Conservation (phyloP, 305 asterid species). For the Rubia tinctorum region DNA sequence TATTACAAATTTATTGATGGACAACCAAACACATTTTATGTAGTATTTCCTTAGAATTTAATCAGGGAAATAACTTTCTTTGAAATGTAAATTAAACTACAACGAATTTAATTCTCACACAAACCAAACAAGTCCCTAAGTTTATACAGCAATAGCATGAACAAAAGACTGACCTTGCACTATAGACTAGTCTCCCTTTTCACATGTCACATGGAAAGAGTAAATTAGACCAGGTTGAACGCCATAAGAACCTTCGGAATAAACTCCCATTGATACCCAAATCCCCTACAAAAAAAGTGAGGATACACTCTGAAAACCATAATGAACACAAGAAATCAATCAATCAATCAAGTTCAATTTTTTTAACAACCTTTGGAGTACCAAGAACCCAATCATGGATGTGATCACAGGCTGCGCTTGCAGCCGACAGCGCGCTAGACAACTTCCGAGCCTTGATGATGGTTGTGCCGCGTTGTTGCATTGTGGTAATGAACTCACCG, state of each 20-base stretch:
- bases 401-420: conserved; percentile 86
- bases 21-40: no score
- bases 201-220: conserved; percentile 81
- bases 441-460: conserved; percentile 74
- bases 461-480: conserved; percentile 72
- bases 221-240: conserved; percentile 70
- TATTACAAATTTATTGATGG: no score
- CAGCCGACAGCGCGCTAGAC: conserved; percentile 90
- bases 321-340: background rate
- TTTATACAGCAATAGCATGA: background rate
- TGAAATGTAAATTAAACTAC: no score
- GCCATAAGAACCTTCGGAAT: conserved; percentile 84
- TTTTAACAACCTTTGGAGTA: conserved; percentile 64
- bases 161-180: conserved; percentile 51
- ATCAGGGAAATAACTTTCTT: no score
- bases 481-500: conserved; percentile 53
- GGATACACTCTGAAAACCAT: background rate
- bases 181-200: conserved; percentile 83
- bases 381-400: conserved; percentile 84
- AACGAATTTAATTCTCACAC: no score
- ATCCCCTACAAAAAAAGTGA: conserved; percentile 46
- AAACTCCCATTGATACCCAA: conserved; percentile 95
- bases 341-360: background rate
- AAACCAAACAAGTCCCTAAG: background rate
- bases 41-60: no score